These are phyloP conservation scores for Salvia miltiorrhiza DNA, from an alignment of 257 asterid species.

Conservation along the genomic window DNA sequence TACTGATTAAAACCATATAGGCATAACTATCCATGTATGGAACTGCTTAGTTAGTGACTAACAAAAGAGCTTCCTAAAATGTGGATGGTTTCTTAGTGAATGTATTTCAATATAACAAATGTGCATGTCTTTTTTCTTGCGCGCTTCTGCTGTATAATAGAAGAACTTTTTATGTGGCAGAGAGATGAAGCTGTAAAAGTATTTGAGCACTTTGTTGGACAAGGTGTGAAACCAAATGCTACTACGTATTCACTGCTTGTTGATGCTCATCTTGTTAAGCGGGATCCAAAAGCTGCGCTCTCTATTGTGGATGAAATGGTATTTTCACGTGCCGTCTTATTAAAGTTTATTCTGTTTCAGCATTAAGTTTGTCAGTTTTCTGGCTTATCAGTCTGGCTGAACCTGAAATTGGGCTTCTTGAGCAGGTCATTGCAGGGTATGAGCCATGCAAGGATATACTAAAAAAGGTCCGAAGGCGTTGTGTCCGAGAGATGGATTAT, in stretches of 20 bases:
- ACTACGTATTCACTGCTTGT: conserved; percentile 70
- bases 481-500: conserved; percentile 75
- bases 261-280: conserved; percentile 70
- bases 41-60: background rate
- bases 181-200: conserved; percentile 91
- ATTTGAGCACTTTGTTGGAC: conserved; percentile 63
- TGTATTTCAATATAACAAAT: background rate
- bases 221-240: conserved; percentile 69
- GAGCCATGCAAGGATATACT: conserved; percentile 68
- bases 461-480: conserved; percentile 77
- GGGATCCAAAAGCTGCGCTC: conserved; percentile 76
- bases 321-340: conserved; percentile 12
- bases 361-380: background rate
- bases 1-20: background rate
- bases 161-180: conserved; percentile 45
- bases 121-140: conserved; percentile 10
- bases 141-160: conserved; percentile 3
- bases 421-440: conserved; percentile 62
- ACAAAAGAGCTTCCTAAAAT: conserved; percentile 2
- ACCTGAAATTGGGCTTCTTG: conserved; percentile 10
- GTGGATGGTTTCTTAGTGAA: background rate
- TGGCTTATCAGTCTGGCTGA: background rate
- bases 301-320: conserved; percentile 76
- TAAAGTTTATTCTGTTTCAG: background rate
- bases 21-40: background rate